phyloP scores from a whole-genome alignment of 352 stramenopile species.

The Globisporangium ultimum region DNA sequence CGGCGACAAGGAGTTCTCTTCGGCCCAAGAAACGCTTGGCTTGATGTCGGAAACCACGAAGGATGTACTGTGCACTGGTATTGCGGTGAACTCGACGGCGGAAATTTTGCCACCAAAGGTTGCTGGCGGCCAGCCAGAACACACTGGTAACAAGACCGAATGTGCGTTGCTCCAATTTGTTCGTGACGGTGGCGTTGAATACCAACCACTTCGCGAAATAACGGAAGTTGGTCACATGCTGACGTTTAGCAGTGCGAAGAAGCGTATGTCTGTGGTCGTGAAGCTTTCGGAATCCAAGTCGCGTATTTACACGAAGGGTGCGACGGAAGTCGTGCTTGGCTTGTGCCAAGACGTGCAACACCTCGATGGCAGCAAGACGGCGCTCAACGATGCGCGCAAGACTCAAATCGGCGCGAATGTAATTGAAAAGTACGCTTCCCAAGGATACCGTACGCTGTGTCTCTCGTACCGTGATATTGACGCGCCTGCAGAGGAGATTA shows the following conservation, averaged over 20 bases:
- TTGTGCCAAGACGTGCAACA: constrained; percentile 40
- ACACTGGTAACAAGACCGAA: constrained; percentile 72
- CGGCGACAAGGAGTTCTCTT: constrained; percentile 44
- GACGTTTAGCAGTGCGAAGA: constrained; percentile 64
- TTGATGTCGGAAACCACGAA: constrained; percentile 31
- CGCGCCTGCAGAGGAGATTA: constrained; percentile 11
- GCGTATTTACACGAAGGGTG: constrained; percentile 62
- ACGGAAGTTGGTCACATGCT: constrained; percentile 55
- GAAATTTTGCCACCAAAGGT: constrained; percentile 51
- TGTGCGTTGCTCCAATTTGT: constrained; percentile 56
- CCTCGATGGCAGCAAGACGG: constrained; percentile 34
- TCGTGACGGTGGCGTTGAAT: constrained; percentile 44
- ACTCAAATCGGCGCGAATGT: constrained; percentile 30
- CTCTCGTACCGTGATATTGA: constrained; percentile 43
- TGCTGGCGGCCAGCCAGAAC: constrained; percentile 39
- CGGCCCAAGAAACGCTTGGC: constrained; percentile 20
- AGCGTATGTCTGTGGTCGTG: constrained; percentile 69
- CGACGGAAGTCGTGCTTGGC: constrained; percentile 53
- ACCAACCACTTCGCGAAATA: constrained; percentile 31
- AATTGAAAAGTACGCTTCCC: constrained; percentile 65
- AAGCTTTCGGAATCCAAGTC: constrained; percentile 34
- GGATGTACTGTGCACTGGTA: constrained; percentile 36
- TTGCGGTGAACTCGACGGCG: constrained; percentile 57
- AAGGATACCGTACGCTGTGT: constrained; percentile 78
- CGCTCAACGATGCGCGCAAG: constrained; percentile 28